Conservation (phyloP, 306 rosid species). For the Sphenostylis stenocarpa region DNA sequence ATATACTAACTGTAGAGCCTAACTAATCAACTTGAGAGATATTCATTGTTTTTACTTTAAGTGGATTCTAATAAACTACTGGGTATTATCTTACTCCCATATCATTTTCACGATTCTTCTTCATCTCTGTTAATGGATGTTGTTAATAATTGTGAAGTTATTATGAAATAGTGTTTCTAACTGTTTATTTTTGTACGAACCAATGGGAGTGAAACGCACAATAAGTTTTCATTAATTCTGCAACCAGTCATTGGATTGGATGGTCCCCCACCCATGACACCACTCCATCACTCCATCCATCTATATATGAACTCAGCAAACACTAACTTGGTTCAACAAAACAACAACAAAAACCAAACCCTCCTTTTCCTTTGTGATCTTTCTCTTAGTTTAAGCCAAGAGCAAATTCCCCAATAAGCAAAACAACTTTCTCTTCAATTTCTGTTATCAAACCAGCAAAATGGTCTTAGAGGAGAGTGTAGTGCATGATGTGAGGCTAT, state of each 20-base stretch:
- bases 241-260: constrained; percentile 1
- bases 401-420: no score
- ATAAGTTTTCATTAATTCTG: constrained; percentile 29
- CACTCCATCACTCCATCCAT: neutral
- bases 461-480: constrained; percentile 47
- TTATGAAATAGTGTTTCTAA: neutral
- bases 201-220: constrained; percentile 11
- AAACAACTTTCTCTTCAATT: neutral
- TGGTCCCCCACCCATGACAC: neutral
- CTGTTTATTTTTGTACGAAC: constrained; percentile 23
- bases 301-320: neutral
- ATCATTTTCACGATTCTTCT: no score
- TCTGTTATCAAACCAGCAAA: neutral
- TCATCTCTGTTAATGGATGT: no score
- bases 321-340: neutral
- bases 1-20: no score
- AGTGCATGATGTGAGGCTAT: constrained; percentile 47
- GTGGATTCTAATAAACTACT: no score
- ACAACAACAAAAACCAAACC: neutral
- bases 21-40: no score
- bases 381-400: neutral
- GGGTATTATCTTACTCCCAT: no score
- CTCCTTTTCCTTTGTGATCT: neutral
- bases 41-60: no score
- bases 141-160: no score